phyloP scores from a whole-genome alignment of 768 basidiomycete species.

The Imleria badia region DNA sequence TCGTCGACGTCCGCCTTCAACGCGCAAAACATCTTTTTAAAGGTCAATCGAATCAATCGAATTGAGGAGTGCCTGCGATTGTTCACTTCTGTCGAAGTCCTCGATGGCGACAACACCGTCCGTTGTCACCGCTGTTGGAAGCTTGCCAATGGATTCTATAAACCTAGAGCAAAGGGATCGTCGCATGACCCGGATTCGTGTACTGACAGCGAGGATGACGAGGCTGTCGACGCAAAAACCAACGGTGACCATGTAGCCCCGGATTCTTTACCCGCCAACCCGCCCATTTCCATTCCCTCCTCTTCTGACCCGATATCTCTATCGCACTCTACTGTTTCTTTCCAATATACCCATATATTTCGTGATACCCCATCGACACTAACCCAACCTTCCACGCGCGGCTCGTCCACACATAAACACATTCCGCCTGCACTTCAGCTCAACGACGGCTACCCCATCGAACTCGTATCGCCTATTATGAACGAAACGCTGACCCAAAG shows the following conservation, averaged over 20 bases:
- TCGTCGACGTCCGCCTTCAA: conserved; percentile 14
- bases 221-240: conserved; percentile 20
- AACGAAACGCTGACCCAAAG: conserved; percentile 33
- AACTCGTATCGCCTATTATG: conserved; percentile 14
- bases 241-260: conserved; percentile 14
- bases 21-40: conserved; percentile 29
- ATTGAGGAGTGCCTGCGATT: conserved; percentile 75
- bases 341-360: conserved; percentile 31
- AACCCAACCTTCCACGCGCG: conserved; percentile 1
- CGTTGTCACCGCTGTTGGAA: conserved; percentile 96
- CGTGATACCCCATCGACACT: conserved; percentile 26
- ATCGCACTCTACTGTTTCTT: conserved; percentile 39
- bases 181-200: conserved; percentile 30
- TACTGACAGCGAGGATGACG: conserved; percentile 35
- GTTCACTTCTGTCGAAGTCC: conserved; percentile 91
- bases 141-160: conserved; percentile 68
- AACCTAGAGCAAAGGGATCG: conserved; percentile 26
- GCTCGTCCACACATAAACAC: conserved; percentile 17
- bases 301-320: conserved; percentile 13
- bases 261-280: conserved; percentile 31
- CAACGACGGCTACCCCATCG: conserved; percentile 20
- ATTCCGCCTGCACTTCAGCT: conserved; percentile 32
- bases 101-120: conserved; percentile 94
- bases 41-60: conserved; percentile 26
- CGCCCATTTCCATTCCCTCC: conserved; percentile 1